phyloP scores from a whole-genome alignment of 2,329 filamentous ascomycete genomes.

The Fusarium praegraminearum region DNA sequence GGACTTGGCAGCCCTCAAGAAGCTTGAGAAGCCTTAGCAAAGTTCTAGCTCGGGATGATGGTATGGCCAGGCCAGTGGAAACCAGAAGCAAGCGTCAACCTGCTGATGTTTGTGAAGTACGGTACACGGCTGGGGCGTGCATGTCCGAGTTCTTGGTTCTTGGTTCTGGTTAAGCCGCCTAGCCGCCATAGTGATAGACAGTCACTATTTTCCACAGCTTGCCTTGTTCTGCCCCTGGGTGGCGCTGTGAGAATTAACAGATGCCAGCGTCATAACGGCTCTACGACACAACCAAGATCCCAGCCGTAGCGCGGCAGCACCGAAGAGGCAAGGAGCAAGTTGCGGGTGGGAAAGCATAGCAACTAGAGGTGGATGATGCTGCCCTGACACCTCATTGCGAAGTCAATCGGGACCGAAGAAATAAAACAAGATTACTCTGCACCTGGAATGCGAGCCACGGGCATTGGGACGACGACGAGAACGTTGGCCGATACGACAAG shows the following conservation, averaged over 20 bases:
- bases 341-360: conserved; percentile 16
- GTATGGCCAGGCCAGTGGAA: conserved; percentile 12
- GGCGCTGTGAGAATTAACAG: conserved; percentile 23
- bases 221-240: conserved; percentile 13
- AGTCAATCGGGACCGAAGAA: conserved; percentile 20
- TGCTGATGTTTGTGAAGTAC: neutral
- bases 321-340: conserved; percentile 27
- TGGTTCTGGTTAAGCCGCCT: conserved; percentile 1
- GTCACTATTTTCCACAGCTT: conserved; percentile 7
- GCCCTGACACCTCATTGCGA: conserved; percentile 37
- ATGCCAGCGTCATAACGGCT: conserved; percentile 30
- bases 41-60: conserved; percentile 43
- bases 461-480: conserved; percentile 1
- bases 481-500: neutral
- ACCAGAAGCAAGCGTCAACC: conserved; percentile 2
- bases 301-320: conserved; percentile 40
- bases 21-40: conserved; percentile 45
- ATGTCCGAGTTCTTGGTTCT: conserved; percentile 6
- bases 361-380: conserved; percentile 39
- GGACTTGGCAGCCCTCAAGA: conserved; percentile 33
- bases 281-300: conserved; percentile 24
- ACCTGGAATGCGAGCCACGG: conserved; percentile 2
- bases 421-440: conserved; percentile 5
- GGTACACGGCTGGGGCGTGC: conserved; percentile 11
- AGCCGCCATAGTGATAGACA: conserved; percentile 11